phyloP scores from a whole-genome alignment of 2,329 filamentous ascomycete genomes.

The Sordariomycetes sp. region DNA sequence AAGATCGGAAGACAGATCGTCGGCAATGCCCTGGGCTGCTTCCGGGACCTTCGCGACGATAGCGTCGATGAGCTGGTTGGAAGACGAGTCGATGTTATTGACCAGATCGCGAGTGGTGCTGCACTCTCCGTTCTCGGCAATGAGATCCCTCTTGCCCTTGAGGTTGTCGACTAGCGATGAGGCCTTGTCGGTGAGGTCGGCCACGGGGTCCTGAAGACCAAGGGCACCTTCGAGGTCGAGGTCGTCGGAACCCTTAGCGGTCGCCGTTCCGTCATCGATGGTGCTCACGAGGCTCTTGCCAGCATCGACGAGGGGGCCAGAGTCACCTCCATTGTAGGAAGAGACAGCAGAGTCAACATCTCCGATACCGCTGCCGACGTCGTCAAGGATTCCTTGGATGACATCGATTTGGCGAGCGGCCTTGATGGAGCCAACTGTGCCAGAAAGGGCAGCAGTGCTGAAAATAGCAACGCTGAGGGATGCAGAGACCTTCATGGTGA shows the following conservation, averaged over 20 bases:
- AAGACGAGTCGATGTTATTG: slow-evolving; percentile 8
- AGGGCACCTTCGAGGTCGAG: slow-evolving; percentile 10
- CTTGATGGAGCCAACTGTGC: too few relatives aligned
- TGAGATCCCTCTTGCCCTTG: slow-evolving; percentile 11
- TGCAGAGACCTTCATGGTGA: too few relatives aligned
- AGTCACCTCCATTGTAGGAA: slow-evolving; percentile 9
- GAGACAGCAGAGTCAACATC: slow-evolving; percentile 10
- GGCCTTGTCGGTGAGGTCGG: slow-evolving; percentile 11
- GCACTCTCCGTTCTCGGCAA: slow-evolving; percentile 17
- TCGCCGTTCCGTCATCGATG: slow-evolving; percentile 7
- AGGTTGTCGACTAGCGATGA: slow-evolving; percentile 11
- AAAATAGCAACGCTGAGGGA: too few relatives aligned
- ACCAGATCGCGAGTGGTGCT: slow-evolving; percentile 12
- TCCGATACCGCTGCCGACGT: slow-evolving; percentile 8
- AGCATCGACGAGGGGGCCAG: slow-evolving; percentile 6
- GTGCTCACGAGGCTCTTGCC: slow-evolving; percentile 7
- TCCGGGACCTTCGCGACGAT: slow-evolving; percentile 14
- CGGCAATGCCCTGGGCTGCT: slow-evolving; percentile 12
- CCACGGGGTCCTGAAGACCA: slow-evolving; percentile 8
- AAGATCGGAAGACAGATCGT: slow-evolving; percentile 11
- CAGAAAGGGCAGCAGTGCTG: too few relatives aligned
- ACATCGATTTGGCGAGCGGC: too few relatives aligned
- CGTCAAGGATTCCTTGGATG: slow-evolving; percentile 8
- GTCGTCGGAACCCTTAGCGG: slow-evolving; percentile 6
- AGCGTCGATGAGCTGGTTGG: slow-evolving; percentile 14